Base-by-base conservation (phyloP, 495 filamentous ascomycete genomes). In the Penicillium tannophilum region DNA sequence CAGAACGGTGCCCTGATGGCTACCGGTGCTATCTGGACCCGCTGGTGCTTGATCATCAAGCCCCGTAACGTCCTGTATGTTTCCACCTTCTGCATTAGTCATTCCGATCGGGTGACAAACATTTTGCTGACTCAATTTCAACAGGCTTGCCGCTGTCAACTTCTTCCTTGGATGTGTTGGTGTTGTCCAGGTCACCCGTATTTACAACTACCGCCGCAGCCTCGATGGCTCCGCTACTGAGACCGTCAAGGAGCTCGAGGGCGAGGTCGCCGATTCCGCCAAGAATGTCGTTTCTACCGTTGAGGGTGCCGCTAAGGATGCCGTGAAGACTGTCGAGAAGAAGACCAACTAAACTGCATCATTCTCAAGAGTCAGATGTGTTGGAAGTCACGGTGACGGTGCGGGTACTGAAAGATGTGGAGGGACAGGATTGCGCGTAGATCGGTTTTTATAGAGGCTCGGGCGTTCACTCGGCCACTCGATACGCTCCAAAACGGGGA, bases 31-130 rank as follows among this genome's bases (percentile, higher is more conserved):
- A 98, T 98, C 81, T 98, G 94, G 94, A 98, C 94, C 28, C 85
- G 94, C 35, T 98, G 94, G 94, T 98, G 94, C 80, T 82, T 97
- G 73, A 88, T 98, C 70, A 98, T 98, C 77, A 92, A 87, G 72
- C 94, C 94, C 58, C 84, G 84, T 70, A 98, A 98, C 79, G 78
- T 88, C 60, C 86, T 96, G 91, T 93, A 77, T 36, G 88, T 63
- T 36, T 51, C 39, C 10, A 24, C 28, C 9, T 31, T 17, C 52
- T 8, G 2, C 6, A 12, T 54, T 56, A 19, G 33, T 14, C 42
- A 3, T 31, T 17, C 23, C 19, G n/a, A 23, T 20, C 54, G 35
- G 24, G 24, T 28, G 8, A 24, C 12, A 23, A 47, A 24, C 46
- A 41, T 14, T 12, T 47, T 30, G 31, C 47, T 55, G 30, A 61